phyloP scores from a whole-genome alignment of 768 basidiomycete species.

The Leccinum longicurvipes region DNA sequence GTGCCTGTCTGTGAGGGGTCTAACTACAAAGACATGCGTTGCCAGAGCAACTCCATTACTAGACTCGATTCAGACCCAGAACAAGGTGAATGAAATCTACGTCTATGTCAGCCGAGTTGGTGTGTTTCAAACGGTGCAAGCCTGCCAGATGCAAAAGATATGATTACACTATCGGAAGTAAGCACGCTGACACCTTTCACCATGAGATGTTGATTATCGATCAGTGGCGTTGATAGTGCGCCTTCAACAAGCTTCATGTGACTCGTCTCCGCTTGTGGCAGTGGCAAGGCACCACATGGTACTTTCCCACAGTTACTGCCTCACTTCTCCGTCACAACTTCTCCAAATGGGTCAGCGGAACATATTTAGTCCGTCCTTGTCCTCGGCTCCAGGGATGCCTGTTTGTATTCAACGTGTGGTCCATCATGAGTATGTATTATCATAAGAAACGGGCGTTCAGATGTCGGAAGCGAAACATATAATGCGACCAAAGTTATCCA shows the following conservation, averaged over 20 bases:
- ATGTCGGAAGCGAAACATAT: too few relatives aligned
- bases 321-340: background rate
- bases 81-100: too few relatives aligned
- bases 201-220: background rate
- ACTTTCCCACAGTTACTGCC: too few relatives aligned
- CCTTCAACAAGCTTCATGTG: too few relatives aligned
- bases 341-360: background rate
- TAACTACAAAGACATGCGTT: background rate
- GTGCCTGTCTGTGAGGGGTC: background rate
- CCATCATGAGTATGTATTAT: too few relatives aligned
- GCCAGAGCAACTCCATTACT: too few relatives aligned
- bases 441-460: too few relatives aligned
- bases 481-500: too few relatives aligned
- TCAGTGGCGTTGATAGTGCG: background rate
- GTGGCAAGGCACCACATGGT: too few relatives aligned
- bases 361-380: background rate
- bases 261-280: background rate
- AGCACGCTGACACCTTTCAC: background rate
- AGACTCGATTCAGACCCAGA: too few relatives aligned
- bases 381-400: background rate
- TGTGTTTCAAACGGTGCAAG: background rate
- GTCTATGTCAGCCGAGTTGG: too few relatives aligned
- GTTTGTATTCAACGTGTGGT: background rate
- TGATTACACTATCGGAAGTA: background rate
- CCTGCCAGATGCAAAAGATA: background rate